A percentile compares a stretch with the other conserved stretches of the same genome.
Evolutionary conservation across 176 grass and related monocot species (phyloP).

Genomic region (Hyparrhenia diplandra): DNA sequence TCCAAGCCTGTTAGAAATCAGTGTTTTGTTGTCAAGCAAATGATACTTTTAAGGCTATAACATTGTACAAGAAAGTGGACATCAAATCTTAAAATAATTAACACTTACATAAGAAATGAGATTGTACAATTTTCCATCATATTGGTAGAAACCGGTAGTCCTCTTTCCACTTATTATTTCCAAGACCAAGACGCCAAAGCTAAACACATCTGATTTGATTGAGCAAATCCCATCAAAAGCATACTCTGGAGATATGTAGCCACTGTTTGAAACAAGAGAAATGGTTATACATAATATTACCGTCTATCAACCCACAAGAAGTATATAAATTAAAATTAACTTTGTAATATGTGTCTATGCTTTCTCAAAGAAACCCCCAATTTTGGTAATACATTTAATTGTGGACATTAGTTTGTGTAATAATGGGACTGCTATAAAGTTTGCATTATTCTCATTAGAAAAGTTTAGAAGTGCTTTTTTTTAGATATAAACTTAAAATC

Average conservation of each 20-base stretch:
- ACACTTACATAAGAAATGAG: constrained; percentile 48
- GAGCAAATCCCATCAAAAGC: constrained; percentile 64
- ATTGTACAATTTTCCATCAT: constrained; percentile 28
- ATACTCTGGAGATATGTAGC: constrained; percentile 80
- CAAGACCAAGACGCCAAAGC: constrained; percentile 60
- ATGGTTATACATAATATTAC: background rate
- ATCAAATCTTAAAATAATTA: background rate
- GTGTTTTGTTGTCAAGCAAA: background rate
- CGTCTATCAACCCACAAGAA: background rate
- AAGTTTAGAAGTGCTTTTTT: background rate
- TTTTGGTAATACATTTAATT: background rate
- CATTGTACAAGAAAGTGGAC: background rate
- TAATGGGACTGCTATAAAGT: background rate
- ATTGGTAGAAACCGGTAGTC: constrained; percentile 26
- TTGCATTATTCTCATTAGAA: constrained; percentile 1
- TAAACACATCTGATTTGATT: constrained; percentile 68
- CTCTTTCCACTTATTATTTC: constrained; percentile 58
- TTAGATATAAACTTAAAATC: background rate
- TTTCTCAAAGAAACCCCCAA: background rate
- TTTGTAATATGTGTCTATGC: background rate
- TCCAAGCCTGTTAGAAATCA: constrained; percentile 23
- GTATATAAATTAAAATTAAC: constrained; percentile 4
- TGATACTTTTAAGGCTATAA: background rate
- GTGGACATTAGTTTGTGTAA: background rate
- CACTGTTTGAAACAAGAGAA: constrained; percentile 31